Conservation (phyloP, 257 asterid species). For the Paulownia fortunei region DNA sequence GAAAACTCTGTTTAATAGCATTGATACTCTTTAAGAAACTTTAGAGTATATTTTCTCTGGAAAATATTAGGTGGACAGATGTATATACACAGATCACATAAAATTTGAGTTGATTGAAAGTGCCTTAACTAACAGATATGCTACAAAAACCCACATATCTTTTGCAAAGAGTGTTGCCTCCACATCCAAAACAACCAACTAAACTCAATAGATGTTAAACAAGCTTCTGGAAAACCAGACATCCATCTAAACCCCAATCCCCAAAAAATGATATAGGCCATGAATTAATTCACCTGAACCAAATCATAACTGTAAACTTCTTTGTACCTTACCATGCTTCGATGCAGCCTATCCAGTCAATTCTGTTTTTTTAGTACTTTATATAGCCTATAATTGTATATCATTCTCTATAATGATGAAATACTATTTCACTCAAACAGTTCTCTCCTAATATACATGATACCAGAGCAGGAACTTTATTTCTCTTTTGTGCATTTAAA, state of each 20-base stretch:
- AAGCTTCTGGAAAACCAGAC: neutral
- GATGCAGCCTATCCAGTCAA: too few species aligned
- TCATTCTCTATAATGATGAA: too few species aligned
- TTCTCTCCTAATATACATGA: neutral
- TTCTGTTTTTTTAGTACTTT: too few species aligned
- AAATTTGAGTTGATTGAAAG: neutral
- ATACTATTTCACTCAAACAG: too few species aligned
- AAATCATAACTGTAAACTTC: too few species aligned
- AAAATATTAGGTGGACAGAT: constrained; percentile 16
- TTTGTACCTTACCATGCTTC: too few species aligned
- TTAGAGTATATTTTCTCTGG: constrained; percentile 6
- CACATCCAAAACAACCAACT: neutral
- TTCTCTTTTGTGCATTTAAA: too few species aligned
- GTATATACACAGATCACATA: neutral
- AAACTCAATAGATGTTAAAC: neutral
- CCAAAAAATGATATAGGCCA: too few species aligned
- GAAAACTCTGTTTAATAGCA: neutral
- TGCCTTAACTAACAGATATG: neutral
- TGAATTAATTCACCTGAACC: too few species aligned
- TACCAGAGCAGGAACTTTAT: neutral
- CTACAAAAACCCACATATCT: neutral
- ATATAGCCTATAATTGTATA: too few species aligned
- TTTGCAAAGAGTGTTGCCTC: neutral
- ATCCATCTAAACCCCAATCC: too few species aligned
- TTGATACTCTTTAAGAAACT: neutral